Percentiles rank a stretch among this genome's conserved stretches.
Conservation (phyloP, 305 asterid species). For the Lippia alba region DNA sequence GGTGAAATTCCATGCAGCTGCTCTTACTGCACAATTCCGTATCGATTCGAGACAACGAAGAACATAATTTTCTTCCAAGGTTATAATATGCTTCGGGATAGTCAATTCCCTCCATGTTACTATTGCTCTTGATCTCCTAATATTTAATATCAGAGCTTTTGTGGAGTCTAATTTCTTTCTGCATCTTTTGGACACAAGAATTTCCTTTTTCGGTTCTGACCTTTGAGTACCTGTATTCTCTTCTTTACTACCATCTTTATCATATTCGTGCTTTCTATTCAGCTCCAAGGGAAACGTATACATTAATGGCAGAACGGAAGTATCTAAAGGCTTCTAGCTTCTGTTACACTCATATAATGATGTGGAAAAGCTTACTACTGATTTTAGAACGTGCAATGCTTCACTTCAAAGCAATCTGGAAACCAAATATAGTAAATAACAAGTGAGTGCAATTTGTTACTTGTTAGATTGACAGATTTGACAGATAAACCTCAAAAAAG, state of each 20-base stretch:
- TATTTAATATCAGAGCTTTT: constrained; percentile 44
- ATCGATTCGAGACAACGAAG: constrained; percentile 72
- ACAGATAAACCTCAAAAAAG: too few species aligned
- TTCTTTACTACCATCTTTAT: constrained; percentile 40
- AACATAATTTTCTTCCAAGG: constrained; percentile 68
- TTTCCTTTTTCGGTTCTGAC: constrained; percentile 41
- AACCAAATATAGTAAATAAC: constrained; percentile 1
- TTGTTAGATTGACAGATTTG: too few species aligned
- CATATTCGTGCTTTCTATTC: constrained; percentile 39
- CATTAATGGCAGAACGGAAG: constrained; percentile 41
- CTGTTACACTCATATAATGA: constrained; percentile 14
- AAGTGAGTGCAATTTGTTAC: too few species aligned
- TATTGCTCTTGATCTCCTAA: constrained; percentile 39
- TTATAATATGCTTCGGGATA: constrained; percentile 64
- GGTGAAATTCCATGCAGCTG: constrained; percentile 44
- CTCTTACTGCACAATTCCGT: constrained; percentile 53
- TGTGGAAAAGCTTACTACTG: neutral
- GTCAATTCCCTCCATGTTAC: constrained; percentile 47
- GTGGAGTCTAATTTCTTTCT: constrained; percentile 37
- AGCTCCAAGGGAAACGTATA: constrained; percentile 37
- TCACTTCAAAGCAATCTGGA: constrained; percentile 29
- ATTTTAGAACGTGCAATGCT: constrained; percentile 13
- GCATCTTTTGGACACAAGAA: constrained; percentile 40
- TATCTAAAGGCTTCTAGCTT: constrained; percentile 26
- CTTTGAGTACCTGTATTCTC: constrained; percentile 43